phyloP scores from a whole-genome alignment of 176 grass and related monocot species.

The maize (Zea mays) region Zm-B73-REFERENCE-NAM-5.0 NC_050102.1:149351501-149352000 shows the following conservation, averaged over 20 bases:
- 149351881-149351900: slow-evolving; percentile 57
- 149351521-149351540: slow-evolving; percentile 21
- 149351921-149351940: slow-evolving; percentile 66
- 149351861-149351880: slow-evolving; percentile 57
- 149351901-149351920: slow-evolving; percentile 49
- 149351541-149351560: slow-evolving; percentile 31
- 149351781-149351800: slow-evolving; percentile 19
- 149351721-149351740: slow-evolving; percentile 70
- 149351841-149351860: slow-evolving; percentile 59
- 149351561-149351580: slow-evolving; percentile 37
- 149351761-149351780: slow-evolving; percentile 43
- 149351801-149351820: slow-evolving; percentile 37
- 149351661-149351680: slow-evolving; percentile 70
- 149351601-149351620: slow-evolving; percentile 73
- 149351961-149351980: slow-evolving; percentile 30
- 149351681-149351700: slow-evolving; percentile 56
- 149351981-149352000: slow-evolving; percentile 10
- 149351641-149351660: slow-evolving; percentile 54
- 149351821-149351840: slow-evolving; percentile 41
- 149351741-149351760: slow-evolving; percentile 75
- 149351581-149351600: slow-evolving; percentile 42
- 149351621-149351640: slow-evolving; percentile 88
- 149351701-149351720: slow-evolving; percentile 69
- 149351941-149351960: slow-evolving; percentile 66
- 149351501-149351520: slow-evolving; percentile 59